Conservation (phyloP, 768 basidiomycete genomes). For the Leccinum ochraceum region DNA sequence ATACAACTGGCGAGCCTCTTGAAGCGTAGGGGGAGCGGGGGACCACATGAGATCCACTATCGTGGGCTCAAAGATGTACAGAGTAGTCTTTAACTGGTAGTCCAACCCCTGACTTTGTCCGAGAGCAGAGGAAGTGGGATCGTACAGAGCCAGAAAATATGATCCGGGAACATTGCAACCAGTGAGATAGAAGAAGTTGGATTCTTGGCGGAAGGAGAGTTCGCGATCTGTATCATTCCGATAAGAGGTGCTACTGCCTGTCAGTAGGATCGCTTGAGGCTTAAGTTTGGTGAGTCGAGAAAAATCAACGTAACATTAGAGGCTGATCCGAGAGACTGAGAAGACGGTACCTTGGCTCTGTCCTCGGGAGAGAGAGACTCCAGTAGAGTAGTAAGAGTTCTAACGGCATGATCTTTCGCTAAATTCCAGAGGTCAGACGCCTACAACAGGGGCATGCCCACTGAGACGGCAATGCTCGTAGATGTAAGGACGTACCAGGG, state of each 20-base stretch:
- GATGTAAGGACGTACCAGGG: conserved; percentile 18
- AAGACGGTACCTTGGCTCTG: conserved; percentile 48
- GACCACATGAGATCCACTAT: conserved; percentile 86
- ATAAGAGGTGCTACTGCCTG: conserved; percentile 61
- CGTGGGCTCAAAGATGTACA: conserved; percentile 81
- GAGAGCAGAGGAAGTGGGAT: conserved; percentile 33
- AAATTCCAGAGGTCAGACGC: neutral
- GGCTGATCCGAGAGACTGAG: neutral
- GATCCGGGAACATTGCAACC: conserved; percentile 78
- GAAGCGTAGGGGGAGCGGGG: conserved; percentile 72
- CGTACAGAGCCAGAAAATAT: conserved; percentile 60
- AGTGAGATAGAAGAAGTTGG: conserved; percentile 87
- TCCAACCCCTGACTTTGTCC: conserved; percentile 38
- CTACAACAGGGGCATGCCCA: neutral
- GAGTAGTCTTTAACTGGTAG: conserved; percentile 46
- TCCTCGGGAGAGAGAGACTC: conserved; percentile 50
- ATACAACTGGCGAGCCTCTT: conserved; percentile 53
- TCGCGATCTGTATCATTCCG: conserved; percentile 88
- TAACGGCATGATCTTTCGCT: conserved; percentile 55
- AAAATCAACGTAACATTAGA: neutral
- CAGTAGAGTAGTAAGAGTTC: conserved; percentile 54
- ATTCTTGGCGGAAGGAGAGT: conserved; percentile 70
- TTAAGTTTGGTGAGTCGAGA: conserved; percentile 25
- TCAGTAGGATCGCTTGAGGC: conserved; percentile 71
- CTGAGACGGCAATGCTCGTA: neutral